These are phyloP conservation scores for Torrubiella hemipterigena DNA, from an alignment of 2,329 filamentous ascomycete genomes.

Conservation along the genomic window DNA sequence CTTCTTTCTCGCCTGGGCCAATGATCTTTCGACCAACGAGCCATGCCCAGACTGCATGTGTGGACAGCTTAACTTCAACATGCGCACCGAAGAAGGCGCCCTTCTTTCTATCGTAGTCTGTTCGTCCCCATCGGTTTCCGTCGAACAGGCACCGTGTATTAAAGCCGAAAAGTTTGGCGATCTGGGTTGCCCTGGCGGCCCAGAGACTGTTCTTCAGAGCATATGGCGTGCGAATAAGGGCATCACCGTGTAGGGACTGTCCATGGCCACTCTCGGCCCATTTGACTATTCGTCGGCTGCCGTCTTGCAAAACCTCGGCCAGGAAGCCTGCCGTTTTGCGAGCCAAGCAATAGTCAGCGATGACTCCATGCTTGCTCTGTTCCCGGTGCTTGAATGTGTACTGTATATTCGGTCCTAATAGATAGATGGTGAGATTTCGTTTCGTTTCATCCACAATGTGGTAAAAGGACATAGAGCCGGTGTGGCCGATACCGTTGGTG, in stretches of 20 bases:
- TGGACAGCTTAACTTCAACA: slow-evolving; percentile 26
- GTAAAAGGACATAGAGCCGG: background rate
- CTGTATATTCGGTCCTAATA: background rate
- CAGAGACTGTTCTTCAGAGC: slow-evolving; percentile 19
- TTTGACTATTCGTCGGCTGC: slow-evolving; percentile 14
- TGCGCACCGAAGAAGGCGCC: slow-evolving; percentile 22
- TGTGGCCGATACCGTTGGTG: too few species aligned
- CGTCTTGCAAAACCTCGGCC: slow-evolving; percentile 9
- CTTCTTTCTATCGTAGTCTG: slow-evolving; percentile 1
- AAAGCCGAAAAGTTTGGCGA: slow-evolving; percentile 16
- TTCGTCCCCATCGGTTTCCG: too few species aligned
- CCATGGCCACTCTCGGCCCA: slow-evolving; percentile 23
- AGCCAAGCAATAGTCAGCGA: slow-evolving; percentile 3
- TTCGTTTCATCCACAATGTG: background rate
- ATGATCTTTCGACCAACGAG: too few species aligned
- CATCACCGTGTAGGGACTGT: slow-evolving; percentile 13
- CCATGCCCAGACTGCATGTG: slow-evolving; percentile 18
- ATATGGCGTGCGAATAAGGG: slow-evolving; percentile 13
- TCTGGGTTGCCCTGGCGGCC: slow-evolving; percentile 15
- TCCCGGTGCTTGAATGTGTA: slow-evolving; percentile 14
- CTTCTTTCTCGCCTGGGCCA: too few species aligned
- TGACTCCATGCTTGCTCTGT: slow-evolving; percentile 10
- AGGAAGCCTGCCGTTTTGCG: slow-evolving; percentile 21
- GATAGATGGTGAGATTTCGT: background rate
- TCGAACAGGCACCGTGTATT: slow-evolving; percentile 10